A percentile compares a stretch with the other conserved stretches of the same genome.
phyloP scores from a whole-genome alignment of 805 yeast species.

The Candida yuanshanica region DNA sequence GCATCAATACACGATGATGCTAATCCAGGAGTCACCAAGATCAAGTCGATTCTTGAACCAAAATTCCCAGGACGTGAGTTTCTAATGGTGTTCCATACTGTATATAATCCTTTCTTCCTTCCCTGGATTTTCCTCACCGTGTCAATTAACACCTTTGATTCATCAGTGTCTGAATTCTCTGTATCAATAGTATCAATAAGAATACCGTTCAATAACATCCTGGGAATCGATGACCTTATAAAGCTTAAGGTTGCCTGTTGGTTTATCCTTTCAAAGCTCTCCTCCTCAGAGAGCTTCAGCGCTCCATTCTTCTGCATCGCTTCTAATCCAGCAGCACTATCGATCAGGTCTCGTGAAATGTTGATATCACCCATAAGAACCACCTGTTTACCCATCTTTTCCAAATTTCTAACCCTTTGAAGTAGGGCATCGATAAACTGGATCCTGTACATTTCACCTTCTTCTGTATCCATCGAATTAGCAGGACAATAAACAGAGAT shows the following conservation, averaged over 20 bases:
- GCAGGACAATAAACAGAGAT: conserved; percentile 88
- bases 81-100: conserved; percentile 85
- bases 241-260: conserved; percentile 27
- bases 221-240: conserved; percentile 33
- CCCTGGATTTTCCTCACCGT: conserved; percentile 53
- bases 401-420: conserved; percentile 52
- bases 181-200: conserved; percentile 29
- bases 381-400: conserved; percentile 56
- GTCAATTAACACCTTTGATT: conserved; percentile 46
- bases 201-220: conserved; percentile 43
- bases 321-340: conserved; percentile 66
- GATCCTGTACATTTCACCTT: conserved; percentile 54
- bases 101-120: conserved; percentile 60
- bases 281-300: conserved; percentile 23
- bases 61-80: conserved; percentile 75
- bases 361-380: conserved; percentile 87
- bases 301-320: conserved; percentile 34
- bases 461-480: conserved; percentile 65
- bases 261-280: conserved; percentile 33
- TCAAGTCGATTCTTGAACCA: conserved; percentile 85
- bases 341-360: conserved; percentile 73
- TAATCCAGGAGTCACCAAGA: conserved; percentile 44
- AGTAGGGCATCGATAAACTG: conserved; percentile 56
- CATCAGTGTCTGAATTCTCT: conserved; percentile 23
- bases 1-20: conserved; percentile 30